Percentiles rank a stretch among this genome's conserved stretches.
Evolutionary conservation across 495 filamentous ascomycete genomes (phyloP).

Genomic region (Penicillium verhagenii): DNA sequence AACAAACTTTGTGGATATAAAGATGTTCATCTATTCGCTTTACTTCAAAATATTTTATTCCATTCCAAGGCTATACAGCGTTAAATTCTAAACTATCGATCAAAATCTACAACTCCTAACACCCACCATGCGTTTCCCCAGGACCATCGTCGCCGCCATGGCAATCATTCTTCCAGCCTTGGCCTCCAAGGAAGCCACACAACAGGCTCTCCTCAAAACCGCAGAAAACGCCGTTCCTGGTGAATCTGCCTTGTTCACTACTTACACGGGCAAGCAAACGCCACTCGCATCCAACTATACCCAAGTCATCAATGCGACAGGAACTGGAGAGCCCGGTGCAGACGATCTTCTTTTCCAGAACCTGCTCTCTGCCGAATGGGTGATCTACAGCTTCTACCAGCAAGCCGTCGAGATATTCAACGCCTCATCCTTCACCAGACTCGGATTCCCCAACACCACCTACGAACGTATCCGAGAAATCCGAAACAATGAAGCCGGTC

Average conservation of each 20-base stretch:
- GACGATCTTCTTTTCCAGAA: conserved; percentile 55
- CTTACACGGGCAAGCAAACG: conserved; percentile 38
- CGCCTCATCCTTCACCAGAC: conserved; percentile 33
- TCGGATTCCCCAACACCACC: conserved; percentile 45
- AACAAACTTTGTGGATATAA: too few relatives aligned
- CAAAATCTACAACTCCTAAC: not conserved
- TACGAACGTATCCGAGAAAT: conserved; percentile 52
- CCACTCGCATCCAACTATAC: conserved; percentile 9
- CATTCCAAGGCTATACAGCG: not conserved
- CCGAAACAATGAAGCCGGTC: conserved; percentile 57
- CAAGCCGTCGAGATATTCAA: conserved; percentile 48
- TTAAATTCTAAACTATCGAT: too few relatives aligned
- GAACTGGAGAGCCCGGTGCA: conserved; percentile 18
- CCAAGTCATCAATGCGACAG: conserved; percentile 8
- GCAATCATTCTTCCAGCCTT: not conserved
- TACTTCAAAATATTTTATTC: not conserved
- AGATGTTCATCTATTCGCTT: too few relatives aligned
- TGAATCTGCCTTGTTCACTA: conserved; percentile 39
- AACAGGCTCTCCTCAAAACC: not conserved
- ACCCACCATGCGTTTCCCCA: conserved; percentile 3
- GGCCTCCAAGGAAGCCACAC: not conserved
- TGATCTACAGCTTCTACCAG: conserved; percentile 57
- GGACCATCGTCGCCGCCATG: not conserved
- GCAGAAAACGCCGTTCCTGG: conserved; percentile 32
- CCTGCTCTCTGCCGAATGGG: conserved; percentile 52